These are phyloP conservation scores for Ulvella scutata DNA, from an alignment of 139 green algal genomes.

Conservation along the genomic window DNA sequence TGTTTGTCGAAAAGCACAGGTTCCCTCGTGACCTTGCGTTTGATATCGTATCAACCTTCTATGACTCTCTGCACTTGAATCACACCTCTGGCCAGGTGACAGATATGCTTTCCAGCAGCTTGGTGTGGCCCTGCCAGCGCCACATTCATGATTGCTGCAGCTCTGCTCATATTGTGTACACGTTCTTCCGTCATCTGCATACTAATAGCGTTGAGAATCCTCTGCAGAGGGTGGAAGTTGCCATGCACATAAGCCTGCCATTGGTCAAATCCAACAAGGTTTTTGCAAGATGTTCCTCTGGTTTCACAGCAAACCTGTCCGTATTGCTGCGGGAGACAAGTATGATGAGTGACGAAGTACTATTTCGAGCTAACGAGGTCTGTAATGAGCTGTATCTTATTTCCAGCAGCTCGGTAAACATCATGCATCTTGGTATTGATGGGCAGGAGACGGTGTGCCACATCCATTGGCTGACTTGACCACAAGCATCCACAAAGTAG, in stretches of 20 bases:
- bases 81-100: background rate
- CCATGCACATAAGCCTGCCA: constrained; percentile 3
- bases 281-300: background rate
- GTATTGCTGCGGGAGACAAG: background rate
- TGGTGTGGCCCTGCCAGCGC: background rate
- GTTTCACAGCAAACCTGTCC: background rate
- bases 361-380: constrained; percentile 5
- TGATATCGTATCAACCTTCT: background rate
- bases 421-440: background rate
- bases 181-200: too few relatives aligned
- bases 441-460: background rate
- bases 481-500: background rate
- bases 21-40: background rate
- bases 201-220: too few relatives aligned
- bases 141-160: too few relatives aligned
- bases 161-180: too few relatives aligned
- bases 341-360: background rate
- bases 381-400: constrained; percentile 1
- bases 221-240: constrained; percentile 4
- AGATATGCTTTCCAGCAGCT: too few relatives aligned
- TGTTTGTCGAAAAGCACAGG: constrained; percentile 17
- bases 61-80: background rate
- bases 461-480: background rate
- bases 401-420: background rate
- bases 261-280: background rate